Evolutionary conservation across 352 stramenopile genomes (phyloP), one percentile per base, ranked within the genome.

Genomic region (Phytophthora hybrid): DNA sequence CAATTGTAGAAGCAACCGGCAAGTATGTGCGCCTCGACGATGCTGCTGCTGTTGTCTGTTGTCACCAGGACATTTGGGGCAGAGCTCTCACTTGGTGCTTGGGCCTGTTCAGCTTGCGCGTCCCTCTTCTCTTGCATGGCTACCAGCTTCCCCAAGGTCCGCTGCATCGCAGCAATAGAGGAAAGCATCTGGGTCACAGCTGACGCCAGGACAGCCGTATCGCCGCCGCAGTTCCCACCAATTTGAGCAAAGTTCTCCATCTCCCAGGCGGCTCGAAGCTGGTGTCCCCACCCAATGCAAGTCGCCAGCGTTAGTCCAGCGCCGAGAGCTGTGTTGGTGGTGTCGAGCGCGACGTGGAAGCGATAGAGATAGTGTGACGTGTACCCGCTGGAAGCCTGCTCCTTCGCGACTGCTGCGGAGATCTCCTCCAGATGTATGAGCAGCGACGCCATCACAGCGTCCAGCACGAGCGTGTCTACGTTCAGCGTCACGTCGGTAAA

Each of bases 1-100:
- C 47, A 54, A 29, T 54, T 54, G n/a, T 29, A 54, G 47, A 54
- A 54, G 47, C n/a, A 54, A 29, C 7, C 47, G 8, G 47, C 47
- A 29, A 54, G 47, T n/a, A n/a, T 54, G 41, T 21, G 41, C 14
- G 41, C 41, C 41, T 49, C 41, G 14, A 49, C 14, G 41, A 49
- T 49, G 41, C 41, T 54, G n/a, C 19, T 54, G n/a, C 47, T 23
- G 47, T 54, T 23, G 47, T 54, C n/a, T 53, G 47, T 29, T 29
- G 47, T n/a, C 19, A 54, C 47, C 18, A 29, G 47, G 19, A n/a
- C 14, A 54, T 2, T 29, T 29, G 47, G 18, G 9, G n/a, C n/a
- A 9, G 47, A 54, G 47, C 31, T 60, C 19, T 54, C 47, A 54
- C 18, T 54, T 54, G 18, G 47, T 54, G 9, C 47, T 3, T 49